A percentile compares a stretch with the other conserved stretches of the same genome.
Evolutionary conservation across 2,329 filamentous ascomycete genomes (phyloP).

Genomic region (Atkinsonella texensis): DNA sequence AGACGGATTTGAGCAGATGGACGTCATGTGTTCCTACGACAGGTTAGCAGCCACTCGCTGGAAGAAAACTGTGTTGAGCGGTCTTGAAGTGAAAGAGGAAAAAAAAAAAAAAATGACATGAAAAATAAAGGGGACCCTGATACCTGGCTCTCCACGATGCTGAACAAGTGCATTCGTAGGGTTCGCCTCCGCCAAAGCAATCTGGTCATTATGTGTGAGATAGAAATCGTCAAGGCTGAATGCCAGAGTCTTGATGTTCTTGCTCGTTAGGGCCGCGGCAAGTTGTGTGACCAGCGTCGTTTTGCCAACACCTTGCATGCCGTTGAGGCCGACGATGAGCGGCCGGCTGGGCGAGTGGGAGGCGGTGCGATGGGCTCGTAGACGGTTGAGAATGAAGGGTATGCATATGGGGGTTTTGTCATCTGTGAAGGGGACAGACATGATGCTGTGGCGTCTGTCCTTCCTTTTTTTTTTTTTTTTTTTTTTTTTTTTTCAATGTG

Average conservation of each 20-base stretch:
- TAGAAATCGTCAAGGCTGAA: constrained; percentile 88
- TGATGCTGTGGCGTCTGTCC: background rate
- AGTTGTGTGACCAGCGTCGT: constrained; percentile 70
- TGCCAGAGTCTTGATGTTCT: constrained; percentile 53
- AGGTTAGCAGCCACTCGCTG: background rate
- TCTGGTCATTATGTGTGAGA: constrained; percentile 58
- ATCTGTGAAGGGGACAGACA: constrained; percentile 42
- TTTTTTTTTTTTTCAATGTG: background rate
- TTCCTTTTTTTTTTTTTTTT: background rate
- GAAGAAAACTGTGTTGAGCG: no score
- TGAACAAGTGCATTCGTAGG: constrained; percentile 65
- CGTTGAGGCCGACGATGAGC: constrained; percentile 77
- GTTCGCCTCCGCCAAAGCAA: constrained; percentile 49
- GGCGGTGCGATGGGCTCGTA: constrained; percentile 36
- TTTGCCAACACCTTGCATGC: constrained; percentile 86
- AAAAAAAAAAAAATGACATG: background rate
- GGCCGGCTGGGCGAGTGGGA: constrained; percentile 35
- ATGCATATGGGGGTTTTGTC: constrained; percentile 70
- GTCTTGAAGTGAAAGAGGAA: background rate
- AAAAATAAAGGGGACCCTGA: no score
- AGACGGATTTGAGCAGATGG: constrained; percentile 48
- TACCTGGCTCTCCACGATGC: constrained; percentile 68
- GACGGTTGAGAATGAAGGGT: constrained; percentile 57
- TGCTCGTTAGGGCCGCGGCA: constrained; percentile 43
- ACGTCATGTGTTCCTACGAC: constrained; percentile 58